Evolutionary conservation across 306 rosid genomes (phyloP), one percentile per base, ranked within the genome.

Genomic region (Lupinus albus): DNA sequence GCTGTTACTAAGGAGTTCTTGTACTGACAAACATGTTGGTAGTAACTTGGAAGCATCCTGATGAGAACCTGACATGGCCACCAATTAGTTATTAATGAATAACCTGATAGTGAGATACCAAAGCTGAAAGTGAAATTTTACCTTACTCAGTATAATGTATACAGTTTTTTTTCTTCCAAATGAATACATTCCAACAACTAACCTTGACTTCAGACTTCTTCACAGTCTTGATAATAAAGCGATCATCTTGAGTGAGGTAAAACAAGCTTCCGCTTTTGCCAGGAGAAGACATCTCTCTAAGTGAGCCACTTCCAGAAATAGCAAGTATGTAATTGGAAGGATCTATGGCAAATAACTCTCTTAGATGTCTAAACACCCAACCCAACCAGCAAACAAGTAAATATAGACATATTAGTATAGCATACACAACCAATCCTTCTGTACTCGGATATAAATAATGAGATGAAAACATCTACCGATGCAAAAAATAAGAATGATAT

Each of bases 321-420:
- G 88, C 84, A 61, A 64, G 76, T 78, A 61, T 69, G 78, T 84
- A 84, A 59, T 84, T 84, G 71, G 74, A 71, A 3, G 84, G 76
- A 81, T 84, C 88, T 81, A 84, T 81, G 80, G 82, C 88, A 81
- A 84, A 84, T 46, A 84, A 68, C 55, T 81, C 88, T 86, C 88
- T 81, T 71, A 84, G 74, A 84, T 81, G 80, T 84, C 86, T 81
- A 76, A 71, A 68, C 72, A 64, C 73, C 74, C 84, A 76, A 73
- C 73, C 18, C 62, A 36, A 49, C 53, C 67, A 76, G 55, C 73
- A 48, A 25, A 25, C 62, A 64, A 79, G 78, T 52, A 68, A 79
- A 72, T 38, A 71, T 11, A 39, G 59, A 12, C 81, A 75, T 41
- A 71, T 75, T 76, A 80, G 80, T 73, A 68, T 65, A 52, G 21